A percentile compares a stretch with the other conserved stretches of the same genome.
Conservation (phyloP, 2,329 filamentous ascomycete genomes). For the Colletotrichum tanaceti region DNA sequence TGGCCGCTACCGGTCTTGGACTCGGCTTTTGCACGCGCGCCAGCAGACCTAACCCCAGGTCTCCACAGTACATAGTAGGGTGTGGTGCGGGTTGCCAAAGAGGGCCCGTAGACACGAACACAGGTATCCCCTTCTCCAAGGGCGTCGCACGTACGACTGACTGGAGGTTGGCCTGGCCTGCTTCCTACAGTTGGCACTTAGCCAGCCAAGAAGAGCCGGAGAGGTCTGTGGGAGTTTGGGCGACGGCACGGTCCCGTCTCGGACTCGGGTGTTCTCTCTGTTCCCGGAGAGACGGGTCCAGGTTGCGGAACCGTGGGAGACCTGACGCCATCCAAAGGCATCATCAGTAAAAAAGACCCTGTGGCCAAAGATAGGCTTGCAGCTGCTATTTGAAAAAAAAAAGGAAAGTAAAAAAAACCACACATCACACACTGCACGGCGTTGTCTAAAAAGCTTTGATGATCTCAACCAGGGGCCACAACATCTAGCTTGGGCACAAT, state of each 20-base stretch:
- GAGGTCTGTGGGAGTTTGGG: constrained; percentile 32
- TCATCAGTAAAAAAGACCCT: not conserved
- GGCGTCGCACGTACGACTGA: not conserved
- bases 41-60: not conserved
- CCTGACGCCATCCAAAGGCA: constrained; percentile 7
- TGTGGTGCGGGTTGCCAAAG: not conserved
- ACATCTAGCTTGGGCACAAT: constrained; percentile 22
- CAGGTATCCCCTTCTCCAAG: not conserved
- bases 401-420: not conserved
- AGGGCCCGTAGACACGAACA: not conserved
- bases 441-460: constrained; percentile 12
- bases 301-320: constrained; percentile 7
- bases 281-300: constrained; percentile 13
- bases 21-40: not conserved
- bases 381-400: constrained; percentile 7
- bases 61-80: not conserved
- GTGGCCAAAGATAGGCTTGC: constrained; percentile 16
- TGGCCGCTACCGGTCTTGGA: constrained; percentile 9
- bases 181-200: constrained; percentile 1
- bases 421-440: constrained; percentile 4
- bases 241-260: constrained; percentile 21
- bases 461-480: constrained; percentile 16
- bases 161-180: constrained; percentile 10
- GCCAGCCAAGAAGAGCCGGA: not conserved
- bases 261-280: constrained; percentile 11